Conservation (phyloP, 805 yeast genomes). For the Saturnispora gosingensis region DNA sequence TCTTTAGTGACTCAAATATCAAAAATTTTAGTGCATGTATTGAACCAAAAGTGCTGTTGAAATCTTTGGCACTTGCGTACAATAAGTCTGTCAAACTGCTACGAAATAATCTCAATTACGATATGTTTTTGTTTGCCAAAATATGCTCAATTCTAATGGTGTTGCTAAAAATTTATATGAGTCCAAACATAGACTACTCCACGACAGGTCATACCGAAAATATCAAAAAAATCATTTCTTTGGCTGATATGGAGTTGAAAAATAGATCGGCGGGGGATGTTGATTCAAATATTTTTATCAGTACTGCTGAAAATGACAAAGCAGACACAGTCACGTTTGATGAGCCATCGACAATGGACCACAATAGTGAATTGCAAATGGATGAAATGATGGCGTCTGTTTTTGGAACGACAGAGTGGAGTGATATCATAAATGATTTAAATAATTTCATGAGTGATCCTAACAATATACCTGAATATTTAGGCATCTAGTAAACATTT, state of each 20-base stretch:
- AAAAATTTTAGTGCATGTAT: background rate
- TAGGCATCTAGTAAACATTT: background rate
- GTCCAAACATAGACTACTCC: background rate
- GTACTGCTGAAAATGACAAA: background rate
- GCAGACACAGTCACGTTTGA: background rate
- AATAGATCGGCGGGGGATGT: background rate
- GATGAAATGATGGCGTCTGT: background rate
- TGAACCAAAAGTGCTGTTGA: background rate
- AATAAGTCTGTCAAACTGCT: background rate
- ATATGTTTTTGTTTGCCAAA: slow-evolving; percentile 1
- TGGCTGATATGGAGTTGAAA: background rate
- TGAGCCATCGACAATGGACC: background rate
- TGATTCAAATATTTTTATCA: background rate
- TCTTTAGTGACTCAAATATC: background rate
- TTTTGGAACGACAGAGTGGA: background rate
- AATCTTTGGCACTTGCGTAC: background rate
- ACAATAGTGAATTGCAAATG: background rate
- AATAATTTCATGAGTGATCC: slow-evolving; percentile 3
- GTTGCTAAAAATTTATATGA: background rate
- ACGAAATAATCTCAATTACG: background rate
- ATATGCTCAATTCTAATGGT: slow-evolving; percentile 1
- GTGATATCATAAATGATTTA: background rate
- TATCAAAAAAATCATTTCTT: background rate
- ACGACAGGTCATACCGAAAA: background rate
- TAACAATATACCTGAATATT: background rate